Evolutionary conservation across 2,329 filamentous ascomycete genomes (phyloP), one percentile per base, ranked within the genome.

Genomic region (Cercospora citrullina): DNA sequence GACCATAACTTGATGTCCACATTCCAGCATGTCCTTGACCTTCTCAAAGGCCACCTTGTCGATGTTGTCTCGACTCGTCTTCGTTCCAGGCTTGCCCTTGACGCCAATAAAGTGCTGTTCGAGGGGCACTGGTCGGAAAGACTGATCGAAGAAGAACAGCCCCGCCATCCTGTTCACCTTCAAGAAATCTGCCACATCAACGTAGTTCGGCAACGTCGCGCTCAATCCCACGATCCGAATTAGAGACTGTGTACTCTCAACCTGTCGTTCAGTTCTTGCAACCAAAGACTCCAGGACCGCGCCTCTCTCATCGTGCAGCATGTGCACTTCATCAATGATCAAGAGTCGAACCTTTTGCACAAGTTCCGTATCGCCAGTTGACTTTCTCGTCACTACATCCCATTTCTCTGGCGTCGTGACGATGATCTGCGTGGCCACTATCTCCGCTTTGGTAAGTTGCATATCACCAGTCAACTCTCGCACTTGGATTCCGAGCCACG

Each of bases 381-480:
- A 96, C 80, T 98, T 99, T 69, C 95, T 87, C 3, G 95, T 99
- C 5, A 99, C 92, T 0, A 99, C 95, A 78, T 99, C 95, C 96
- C 96, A 99, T 81, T 99, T 99, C 81, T 99, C 95, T 39, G 95
- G 95, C 0, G 95, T 99, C 0, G 96, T 99, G 60, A 99, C 95
- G 68, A 99, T 97, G 73, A 99, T 95, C 77, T 99, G 95, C 0
- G 95, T 99, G 71, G 94, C 90, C 16, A 97, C 87, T 69, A 99
- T 97, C 80, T 99, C 96, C 1, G 92, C 87, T 80, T 99, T 99
- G 60, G 94, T 97, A 66, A 99, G 86, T 77, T 99, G 95, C 95
- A 99, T 99, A 78, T 99, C 95, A 76, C 95, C 95, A 59, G 95
- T 99, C 78, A 96, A 89, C 80, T 99, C 95, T 69, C 95, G 91